Base-by-base conservation (phyloP, 192 early-diverging fungal species). In the Entomortierella lignicola region DNA sequence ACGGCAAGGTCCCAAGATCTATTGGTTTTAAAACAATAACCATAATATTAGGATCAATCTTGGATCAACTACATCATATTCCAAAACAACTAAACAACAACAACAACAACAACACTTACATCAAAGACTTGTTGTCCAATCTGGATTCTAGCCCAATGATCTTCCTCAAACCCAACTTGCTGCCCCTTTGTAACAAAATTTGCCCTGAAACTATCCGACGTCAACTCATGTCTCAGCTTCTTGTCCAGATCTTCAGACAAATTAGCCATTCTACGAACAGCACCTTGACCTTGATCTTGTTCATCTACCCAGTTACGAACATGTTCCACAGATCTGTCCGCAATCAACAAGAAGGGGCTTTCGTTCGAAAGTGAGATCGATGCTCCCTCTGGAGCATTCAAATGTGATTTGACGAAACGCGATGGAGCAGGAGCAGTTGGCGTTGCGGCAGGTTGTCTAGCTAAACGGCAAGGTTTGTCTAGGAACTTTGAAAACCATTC, bases 281-380 rank as follows among this genome's bases (percentile, higher is more conserved):
- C 74, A 17, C 74, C 74, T 29, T 77, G 74, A n/a, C 44, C 65
- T 39, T 39, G 42, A 57, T 44, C 42, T 15, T 83, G 80, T 23
- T 83, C 77, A 23, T 77, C 51, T 2, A 93, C 83, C 84, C 87
- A 86, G 8, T 81, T 48, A 12, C 83, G 82, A 2, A 94, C 75
- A 55, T 86, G 66, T 32, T 85, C 64, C 0, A 89, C 85, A 53
- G 89, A 92, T 41, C 88, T 75, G 23, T 70, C 60, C 15, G 89
- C 87, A 27, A 94, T 86, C 64, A 94, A 47, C 30, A 95, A 80
- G 66, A 92, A 91, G 32, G 89, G 92, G 25, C 92, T 87, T 60
- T 91, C 85, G 64, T 94, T 95, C 42, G 91, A 90, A 60, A 95
- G 87, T 13, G 89, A 83, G 23, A 88, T 71, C 13, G 73, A 71